Percentiles rank a stretch among this genome's conserved stretches.
These are phyloP conservation scores for Malassezia globosa DNA, from an alignment of 1,284 basidiomycete genomes.

Conservation along the genomic window DNA sequence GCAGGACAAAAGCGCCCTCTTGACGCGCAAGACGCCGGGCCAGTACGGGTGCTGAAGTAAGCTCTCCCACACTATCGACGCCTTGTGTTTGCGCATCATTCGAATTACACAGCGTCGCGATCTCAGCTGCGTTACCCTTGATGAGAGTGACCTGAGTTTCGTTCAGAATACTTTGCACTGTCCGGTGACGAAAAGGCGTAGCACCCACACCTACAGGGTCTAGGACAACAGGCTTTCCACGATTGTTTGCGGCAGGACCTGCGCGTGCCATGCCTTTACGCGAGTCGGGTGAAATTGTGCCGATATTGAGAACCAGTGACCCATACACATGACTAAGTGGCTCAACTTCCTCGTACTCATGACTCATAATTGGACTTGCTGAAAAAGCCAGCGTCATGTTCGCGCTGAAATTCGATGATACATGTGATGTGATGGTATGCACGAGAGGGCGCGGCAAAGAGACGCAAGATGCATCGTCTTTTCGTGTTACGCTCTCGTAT, in stretches of 20 bases:
- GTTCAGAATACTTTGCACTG: constrained; percentile 61
- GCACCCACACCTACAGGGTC: constrained; percentile 91
- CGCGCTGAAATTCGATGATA: constrained; percentile 79
- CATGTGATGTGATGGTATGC: constrained; percentile 72
- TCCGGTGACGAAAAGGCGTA: constrained; percentile 59
- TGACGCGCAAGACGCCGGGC: constrained; percentile 62
- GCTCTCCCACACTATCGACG: constrained; percentile 70
- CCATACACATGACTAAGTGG: constrained; percentile 63
- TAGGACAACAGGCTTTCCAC: constrained; percentile 61
- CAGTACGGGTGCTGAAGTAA: constrained; percentile 62
- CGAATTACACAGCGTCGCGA: constrained; percentile 64
- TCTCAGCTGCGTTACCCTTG: constrained; percentile 89
- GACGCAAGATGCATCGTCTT: constrained; percentile 17
- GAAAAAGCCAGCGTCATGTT: constrained; percentile 81
- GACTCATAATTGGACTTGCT: constrained; percentile 77
- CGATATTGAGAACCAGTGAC: constrained; percentile 76
- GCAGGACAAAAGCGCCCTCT: constrained; percentile 69
- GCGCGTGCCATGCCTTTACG: constrained; percentile 68
- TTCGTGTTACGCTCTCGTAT: not conserved
- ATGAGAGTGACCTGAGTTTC: constrained; percentile 79
- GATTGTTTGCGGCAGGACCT: constrained; percentile 50
- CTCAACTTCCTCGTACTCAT: constrained; percentile 60
- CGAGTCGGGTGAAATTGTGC: constrained; percentile 60
- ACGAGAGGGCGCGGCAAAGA: constrained; percentile 25
- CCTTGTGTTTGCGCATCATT: constrained; percentile 64